Percentiles rank a stretch among this genome's conserved stretches.
Evolutionary conservation across 2,329 filamentous ascomycete species (phyloP).

Genomic region (Colletotrichum acutatum): DNA sequence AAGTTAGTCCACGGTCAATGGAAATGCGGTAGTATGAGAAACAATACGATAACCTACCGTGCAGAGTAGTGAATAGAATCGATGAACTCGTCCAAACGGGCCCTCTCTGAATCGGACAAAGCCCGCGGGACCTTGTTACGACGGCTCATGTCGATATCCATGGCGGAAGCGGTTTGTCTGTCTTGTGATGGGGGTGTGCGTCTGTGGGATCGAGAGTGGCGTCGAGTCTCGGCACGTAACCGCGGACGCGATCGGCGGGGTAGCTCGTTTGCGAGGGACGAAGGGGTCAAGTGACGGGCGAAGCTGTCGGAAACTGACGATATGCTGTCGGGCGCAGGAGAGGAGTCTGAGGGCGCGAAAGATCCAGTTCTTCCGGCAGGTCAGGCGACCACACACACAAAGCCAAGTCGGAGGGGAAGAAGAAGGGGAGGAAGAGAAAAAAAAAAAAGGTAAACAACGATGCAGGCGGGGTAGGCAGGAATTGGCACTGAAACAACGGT

Average conservation of each 20-base stretch:
- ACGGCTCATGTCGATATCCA: slow-evolving; percentile 80
- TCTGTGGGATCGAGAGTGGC: slow-evolving; percentile 26
- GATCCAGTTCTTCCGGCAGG: slow-evolving; percentile 11
- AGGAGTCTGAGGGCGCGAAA: slow-evolving; percentile 20
- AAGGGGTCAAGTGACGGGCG: slow-evolving; percentile 15
- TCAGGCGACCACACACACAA: slow-evolving; percentile 26
- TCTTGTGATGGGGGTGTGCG: slow-evolving; percentile 8
- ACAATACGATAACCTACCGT: slow-evolving; percentile 63
- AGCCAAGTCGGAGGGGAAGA: slow-evolving; percentile 6
- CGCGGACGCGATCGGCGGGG: slow-evolving; percentile 25
- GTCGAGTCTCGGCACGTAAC: slow-evolving; percentile 25
- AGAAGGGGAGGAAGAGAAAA: not conserved
- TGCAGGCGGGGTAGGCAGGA: slow-evolving; percentile 34
- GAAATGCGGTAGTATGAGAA: slow-evolving; percentile 2
- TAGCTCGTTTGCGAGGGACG: not conserved
- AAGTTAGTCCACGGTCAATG: not conserved
- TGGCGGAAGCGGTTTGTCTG: slow-evolving; percentile 36
- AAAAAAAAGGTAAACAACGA: slow-evolving; percentile 30
- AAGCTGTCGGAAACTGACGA: slow-evolving; percentile 11
- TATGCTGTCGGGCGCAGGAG: slow-evolving; percentile 11
- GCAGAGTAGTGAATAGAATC: slow-evolving; percentile 96
- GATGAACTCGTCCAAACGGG: slow-evolving; percentile 88
- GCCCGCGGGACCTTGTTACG: slow-evolving; percentile 88
- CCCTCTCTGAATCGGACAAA: slow-evolving; percentile 83
- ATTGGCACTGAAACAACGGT: slow-evolving; percentile 33